Evolutionary conservation across 2,329 filamentous ascomycete species (phyloP).

Genomic region (Calycina herbarum): DNA sequence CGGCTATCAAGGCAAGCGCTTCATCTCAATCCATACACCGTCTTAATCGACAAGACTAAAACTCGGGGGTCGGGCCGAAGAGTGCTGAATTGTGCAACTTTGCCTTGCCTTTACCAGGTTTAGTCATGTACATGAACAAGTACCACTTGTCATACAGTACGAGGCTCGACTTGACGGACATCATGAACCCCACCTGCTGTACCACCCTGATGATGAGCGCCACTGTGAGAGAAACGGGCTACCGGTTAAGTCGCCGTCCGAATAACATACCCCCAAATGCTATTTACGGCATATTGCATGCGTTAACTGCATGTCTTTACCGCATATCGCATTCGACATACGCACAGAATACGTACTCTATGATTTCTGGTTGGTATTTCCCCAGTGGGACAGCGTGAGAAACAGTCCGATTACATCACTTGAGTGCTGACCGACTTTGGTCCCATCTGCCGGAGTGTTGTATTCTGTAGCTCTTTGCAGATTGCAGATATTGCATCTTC

Average conservation of each 20-base stretch:
- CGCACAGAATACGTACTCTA: not conserved
- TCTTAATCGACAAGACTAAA: too few species aligned
- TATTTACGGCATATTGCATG: slow-evolving; percentile 1
- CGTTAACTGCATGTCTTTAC: not conserved
- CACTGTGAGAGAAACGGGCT: not conserved
- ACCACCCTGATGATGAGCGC: not conserved
- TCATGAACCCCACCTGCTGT: not conserved
- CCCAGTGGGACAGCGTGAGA: not conserved
- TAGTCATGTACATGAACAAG: too few species aligned
- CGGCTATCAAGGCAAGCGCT: too few species aligned
- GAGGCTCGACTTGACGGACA: not conserved
- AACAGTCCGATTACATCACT: not conserved
- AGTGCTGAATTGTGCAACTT: not conserved
- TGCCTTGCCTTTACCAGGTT: too few species aligned
- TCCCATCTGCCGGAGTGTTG: not conserved
- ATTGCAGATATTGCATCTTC: not conserved
- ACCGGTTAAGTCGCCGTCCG: not conserved
- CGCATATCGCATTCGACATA: not conserved
- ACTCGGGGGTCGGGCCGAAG: not conserved
- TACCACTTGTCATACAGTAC: not conserved
- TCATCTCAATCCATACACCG: too few species aligned
- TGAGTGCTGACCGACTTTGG: slow-evolving; percentile 1
- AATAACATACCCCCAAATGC: not conserved
- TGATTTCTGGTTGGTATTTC: not conserved
- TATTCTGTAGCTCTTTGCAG: not conserved